Percentiles rank a stretch among this genome's conserved stretches.
Conservation (phyloP, 192 early-diverging fungal species). For the Coemansia reversa region DNA sequence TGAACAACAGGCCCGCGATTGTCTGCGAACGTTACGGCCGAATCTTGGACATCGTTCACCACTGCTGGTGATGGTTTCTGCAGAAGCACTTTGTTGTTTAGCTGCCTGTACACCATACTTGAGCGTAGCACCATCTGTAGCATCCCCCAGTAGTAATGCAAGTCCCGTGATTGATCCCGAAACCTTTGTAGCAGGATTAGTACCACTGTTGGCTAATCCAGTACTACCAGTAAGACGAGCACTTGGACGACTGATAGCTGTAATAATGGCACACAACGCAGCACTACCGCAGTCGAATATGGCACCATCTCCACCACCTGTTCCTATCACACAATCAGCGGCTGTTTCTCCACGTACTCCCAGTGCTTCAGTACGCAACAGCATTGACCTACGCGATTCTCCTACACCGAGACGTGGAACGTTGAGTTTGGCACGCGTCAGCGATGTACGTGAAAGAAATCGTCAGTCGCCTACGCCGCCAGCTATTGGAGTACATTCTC, state of each 20-base stretch:
- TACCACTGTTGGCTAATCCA: constrained; percentile 21
- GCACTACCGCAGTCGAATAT: not conserved
- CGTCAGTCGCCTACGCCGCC: not conserved
- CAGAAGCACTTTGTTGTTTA: constrained; percentile 24
- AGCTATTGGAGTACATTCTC: not conserved
- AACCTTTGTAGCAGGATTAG: constrained; percentile 10
- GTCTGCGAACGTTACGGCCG: constrained; percentile 62
- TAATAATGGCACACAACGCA: constrained; percentile 26
- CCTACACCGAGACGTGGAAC: constrained; percentile 3
- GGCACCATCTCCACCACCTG: constrained; percentile 3
- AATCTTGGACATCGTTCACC: constrained; percentile 72
- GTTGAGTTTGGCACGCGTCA: constrained; percentile 5
- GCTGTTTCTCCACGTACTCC: not conserved
- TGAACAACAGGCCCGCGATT: constrained; percentile 72
- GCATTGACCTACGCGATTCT: constrained; percentile 4
- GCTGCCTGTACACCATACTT: constrained; percentile 21
- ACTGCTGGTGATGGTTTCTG: constrained; percentile 33
- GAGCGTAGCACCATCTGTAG: not conserved
- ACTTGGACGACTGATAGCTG: constrained; percentile 26
- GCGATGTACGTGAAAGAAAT: not conserved
- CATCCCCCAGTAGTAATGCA: not conserved
- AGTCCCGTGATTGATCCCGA: constrained; percentile 23
- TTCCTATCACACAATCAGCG: not conserved
- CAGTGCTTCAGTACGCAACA: constrained; percentile 10
- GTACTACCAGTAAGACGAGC: constrained; percentile 41